Base-by-base conservation (phyloP, 371 early-diverging fungal genomes). In the Apophysomyces ossiformis region DNA sequence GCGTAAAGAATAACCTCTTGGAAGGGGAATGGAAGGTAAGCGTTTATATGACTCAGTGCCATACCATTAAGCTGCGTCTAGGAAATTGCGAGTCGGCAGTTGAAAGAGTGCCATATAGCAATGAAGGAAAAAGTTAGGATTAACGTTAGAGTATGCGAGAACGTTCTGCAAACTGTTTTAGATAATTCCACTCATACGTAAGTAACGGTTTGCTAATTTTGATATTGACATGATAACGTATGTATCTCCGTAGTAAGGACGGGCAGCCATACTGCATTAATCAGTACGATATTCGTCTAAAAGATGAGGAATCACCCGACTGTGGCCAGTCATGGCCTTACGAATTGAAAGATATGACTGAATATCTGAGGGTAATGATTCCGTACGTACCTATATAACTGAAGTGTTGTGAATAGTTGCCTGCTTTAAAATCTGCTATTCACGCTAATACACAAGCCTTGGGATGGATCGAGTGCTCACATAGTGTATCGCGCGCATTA, bases 241-340 rank as follows among this genome's bases (percentile, higher is more conserved):
- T 26, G 32, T 26, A 26, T 2, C 32, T 3, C 32, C 32, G 67
- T 44, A 60, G 64, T 12, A 50, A 41, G 35, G 58, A 69, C 15
- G 67, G 70, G 11, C 37, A 75, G 9, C 63, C 67, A 39, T 60
- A 65, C 13, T 95, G 95, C 71, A 66, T 92, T 36, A 95, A 95
- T 69, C 84, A 88, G 73, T 95, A 94, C 68, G 95, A 95, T 70
- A 89, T 93, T 38, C 87, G 95, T 38, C 57, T 90, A 9, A 72
- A 73, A 37, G 92, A 93, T 50, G 73, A 83, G 44, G 13, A 70
- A 5, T 83, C 68, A 56, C 89, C 89, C 2, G 77, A 76, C 0
- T 95, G 95, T 68, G 95, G 95, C 7, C 67, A 87, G 58, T 61
- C 65, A 0, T 95, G 95, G 95, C 95, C 95, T 1, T 71, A 86